These are phyloP conservation scores for Gyrodon lividus DNA, from an alignment of 768 basidiomycete species.

Conservation along the genomic window DNA sequence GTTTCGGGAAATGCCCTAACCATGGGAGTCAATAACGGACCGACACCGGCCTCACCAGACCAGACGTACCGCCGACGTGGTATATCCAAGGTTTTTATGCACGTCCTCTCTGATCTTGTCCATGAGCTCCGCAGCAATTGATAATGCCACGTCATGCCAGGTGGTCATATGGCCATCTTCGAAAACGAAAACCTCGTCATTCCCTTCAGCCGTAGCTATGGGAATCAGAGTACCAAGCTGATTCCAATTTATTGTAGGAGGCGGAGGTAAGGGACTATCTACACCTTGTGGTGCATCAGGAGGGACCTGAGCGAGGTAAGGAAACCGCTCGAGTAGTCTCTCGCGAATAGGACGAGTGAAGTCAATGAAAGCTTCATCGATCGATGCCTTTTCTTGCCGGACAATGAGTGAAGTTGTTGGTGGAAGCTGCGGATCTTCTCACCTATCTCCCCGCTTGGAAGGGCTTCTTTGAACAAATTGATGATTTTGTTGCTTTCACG, in stretches of 20 bases:
- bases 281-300: conserved; percentile 62
- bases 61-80: conserved; percentile 80
- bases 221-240: conserved; percentile 63
- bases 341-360: conserved; percentile 81
- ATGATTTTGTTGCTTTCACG: conserved; percentile 89
- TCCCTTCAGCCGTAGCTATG: conserved; percentile 35
- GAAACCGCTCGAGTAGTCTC: conserved; percentile 68
- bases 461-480: conserved; percentile 72
- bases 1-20: conserved; percentile 84
- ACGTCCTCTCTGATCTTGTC: conserved; percentile 69
- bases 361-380: conserved; percentile 97
- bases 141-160: conserved; percentile 93
- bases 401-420: not conserved
- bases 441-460: conserved; percentile 85
- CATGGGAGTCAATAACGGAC: not conserved
- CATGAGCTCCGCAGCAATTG: conserved; percentile 88
- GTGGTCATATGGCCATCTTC: conserved; percentile 43
- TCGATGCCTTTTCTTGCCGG: conserved; percentile 86
- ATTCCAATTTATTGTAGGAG: conserved; percentile 65
- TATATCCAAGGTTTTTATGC: conserved; percentile 74
- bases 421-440: conserved; percentile 12
- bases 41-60: not conserved
- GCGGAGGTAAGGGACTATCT: conserved; percentile 76
- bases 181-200: conserved; percentile 12
- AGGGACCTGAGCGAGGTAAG: conserved; percentile 73